Base-by-base conservation (phyloP, 225 moss, liverwort and hornwort genomes). In the Takakia lepidozioides region DNA sequence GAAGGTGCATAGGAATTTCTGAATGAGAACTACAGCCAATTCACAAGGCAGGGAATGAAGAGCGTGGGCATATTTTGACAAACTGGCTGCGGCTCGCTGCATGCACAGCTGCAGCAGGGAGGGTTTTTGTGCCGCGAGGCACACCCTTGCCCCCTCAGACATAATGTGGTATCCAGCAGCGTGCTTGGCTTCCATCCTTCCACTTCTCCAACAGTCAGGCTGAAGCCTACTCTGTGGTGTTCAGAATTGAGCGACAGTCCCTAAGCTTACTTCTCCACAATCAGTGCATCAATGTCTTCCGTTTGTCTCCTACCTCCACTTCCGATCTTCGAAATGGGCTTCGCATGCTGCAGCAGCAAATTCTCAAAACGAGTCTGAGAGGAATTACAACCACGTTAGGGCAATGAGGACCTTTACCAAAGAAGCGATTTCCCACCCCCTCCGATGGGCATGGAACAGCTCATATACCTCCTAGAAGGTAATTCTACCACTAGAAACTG, bases 61-160 rank as follows among this genome's bases (percentile, higher is more conserved):
- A 30, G 48, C 52, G 49, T 42, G 61, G 17, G 75, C 64, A 9
- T 58, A n/a, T 16, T 51, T 55, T 34, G 65, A 26, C 44, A 86
- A 27, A 27, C 35, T 27, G 11, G 38, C 38, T 16, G 39, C 51
- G 41, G 64, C 78, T 54, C 62, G 61, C 16, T 40, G 55, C 53
- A 70, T 49, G 48, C 85, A 75, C 30, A 82, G 60, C 29, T 65
- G 25, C 30, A 66, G 56, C 23, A 85, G 57, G 15, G 81, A 62
- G 24, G 73, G 70, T 43, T 62, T 60, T 35, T 37, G 47, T 18
- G 27, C 1, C 18, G 29, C 0, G 2, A 25, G 6, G 48, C 11
- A 29, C 3, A 27, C 45, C 26, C 34, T 40, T 25, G 36, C 60
- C 55, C 48, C 49, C 3, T 36, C 46, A n/a, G 6, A 13, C 26